Evolutionary conservation across 2,329 filamentous ascomycete species (phyloP), one percentile per base, ranked within the genome.

Genomic region (Domatiomyces globalis): DNA sequence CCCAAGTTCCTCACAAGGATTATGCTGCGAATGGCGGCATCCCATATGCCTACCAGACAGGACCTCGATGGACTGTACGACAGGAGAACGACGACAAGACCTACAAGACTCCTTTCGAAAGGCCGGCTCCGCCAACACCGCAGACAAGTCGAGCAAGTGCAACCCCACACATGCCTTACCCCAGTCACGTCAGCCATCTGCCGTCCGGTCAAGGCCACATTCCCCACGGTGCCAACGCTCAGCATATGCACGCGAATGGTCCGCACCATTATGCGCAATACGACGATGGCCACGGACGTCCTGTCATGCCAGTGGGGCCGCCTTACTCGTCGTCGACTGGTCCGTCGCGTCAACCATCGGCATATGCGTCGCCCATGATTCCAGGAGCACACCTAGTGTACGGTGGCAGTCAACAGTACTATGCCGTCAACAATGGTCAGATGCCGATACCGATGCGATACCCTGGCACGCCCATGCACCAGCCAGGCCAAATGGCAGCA

Each of bases 291-390:
- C 86, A 89, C 63, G 80, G 88, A 49, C 94, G 95, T 85, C 78
- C 80, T 59, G 85, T 92, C 70, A 86, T 85, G 52, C 85, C 83
- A 5, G 88, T 83, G 58, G 88, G 85, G 20, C 82, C 82, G 2
- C 87, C 89, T 61, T 92, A 87, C 65, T 84, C 86, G 7, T 95
- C 89, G 15, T 88, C 90, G 47, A 81, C 88, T 48, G 77, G 88
- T 60, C 77, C 80, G 49, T 83, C 82, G 56, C 76, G 60, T 43
- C 55, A 80, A 15, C 79, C 81, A 27, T 79, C 87, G 65, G 78
- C 78, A 2, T 89, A 88, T 59, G 78, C 79, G 18, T 78, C 77
- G 1, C 77, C 79, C 10, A 81, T 86, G 72, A 78, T 77, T 49
- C 81, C 82, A 18, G 81, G 82, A 56, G 77, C 78, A 19, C 82